Evolutionary conservation across 2,329 filamentous ascomycete genomes (phyloP), one percentile per base, ranked within the genome.

Genomic region (Alternaria sp.): DNA sequence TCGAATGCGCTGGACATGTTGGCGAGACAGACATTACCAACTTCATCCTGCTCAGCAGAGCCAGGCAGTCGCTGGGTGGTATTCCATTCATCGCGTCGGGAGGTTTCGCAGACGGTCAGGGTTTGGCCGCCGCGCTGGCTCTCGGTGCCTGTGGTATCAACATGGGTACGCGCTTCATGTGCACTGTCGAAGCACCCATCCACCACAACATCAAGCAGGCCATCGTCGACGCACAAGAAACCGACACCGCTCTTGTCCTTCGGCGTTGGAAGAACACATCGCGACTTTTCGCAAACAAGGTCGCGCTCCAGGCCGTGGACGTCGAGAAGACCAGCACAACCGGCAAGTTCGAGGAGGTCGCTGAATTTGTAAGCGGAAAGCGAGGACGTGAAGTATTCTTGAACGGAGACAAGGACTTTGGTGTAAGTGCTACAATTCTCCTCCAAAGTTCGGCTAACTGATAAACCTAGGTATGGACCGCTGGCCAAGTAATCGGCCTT

Each of bases 151-250:
- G 92, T 78, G 95, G 95, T 65, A 90, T 98, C 82, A 99, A 99
- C 82, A 99, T 99, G 95, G 95, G 95, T 59, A 99, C 95, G 10
- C 86, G 95, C 43, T 99, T 98, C 84, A 96, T 99, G 92, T 94
- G 91, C 83, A 98, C 95, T 0, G 85, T 94, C 45, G 95, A 98
- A 81, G 90, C 94, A 16, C 95, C 95, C 1, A 92, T 99, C 66
- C 95, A 99, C 81, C 78, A 88, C 50, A 97, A 97, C 69, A 93
- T 99, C 83, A 99, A 99, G 86, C 86, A 96, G 79, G 86, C 91
- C 69, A 99, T 99, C 74, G 93, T 97, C 52, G 86, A 88, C 57
- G 92, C 94, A 1, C 86, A 93, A 65, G 95, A 99, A 85, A 93
- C 91, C 22, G 93, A 98, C 79, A 99, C 95, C 0, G 89, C 93